These are phyloP conservation scores for Pisolithus marmoratus DNA, from an alignment of 768 basidiomycete genomes.

Conservation along the genomic window DNA sequence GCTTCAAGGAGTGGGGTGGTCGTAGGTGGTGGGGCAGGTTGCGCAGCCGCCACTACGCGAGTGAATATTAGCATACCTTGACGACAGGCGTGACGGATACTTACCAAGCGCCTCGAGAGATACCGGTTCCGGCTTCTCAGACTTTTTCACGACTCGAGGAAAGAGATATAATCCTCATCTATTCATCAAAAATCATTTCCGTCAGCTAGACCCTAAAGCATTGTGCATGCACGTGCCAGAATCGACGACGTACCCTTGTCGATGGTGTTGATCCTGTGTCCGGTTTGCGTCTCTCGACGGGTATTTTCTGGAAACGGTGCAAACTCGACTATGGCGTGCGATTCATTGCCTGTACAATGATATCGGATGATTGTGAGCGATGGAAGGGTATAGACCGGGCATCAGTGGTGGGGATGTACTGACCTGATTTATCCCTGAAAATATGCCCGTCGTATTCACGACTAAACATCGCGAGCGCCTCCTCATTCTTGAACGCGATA, in stretches of 20 bases:
- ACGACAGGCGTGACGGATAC: slow-evolving; percentile 14
- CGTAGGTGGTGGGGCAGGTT: slow-evolving; percentile 58
- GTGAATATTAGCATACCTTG: background rate
- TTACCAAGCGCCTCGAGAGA: slow-evolving; percentile 61
- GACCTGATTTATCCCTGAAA: slow-evolving; percentile 89
- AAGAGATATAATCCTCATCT: slow-evolving; percentile 85
- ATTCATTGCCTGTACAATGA: slow-evolving; percentile 68
- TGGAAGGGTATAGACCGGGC: too few relatives aligned
- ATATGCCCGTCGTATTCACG: slow-evolving; percentile 86
- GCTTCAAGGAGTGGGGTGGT: slow-evolving; percentile 92
- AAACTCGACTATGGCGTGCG: slow-evolving; percentile 86
- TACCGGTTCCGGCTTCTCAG: slow-evolving; percentile 48
- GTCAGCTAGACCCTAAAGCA: too few relatives aligned
- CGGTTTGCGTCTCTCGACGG: slow-evolving; percentile 65
- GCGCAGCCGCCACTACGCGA: slow-evolving; percentile 55
- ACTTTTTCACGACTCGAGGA: slow-evolving; percentile 64
- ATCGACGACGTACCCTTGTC: slow-evolving; percentile 71
- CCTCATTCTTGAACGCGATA: slow-evolving; percentile 79
- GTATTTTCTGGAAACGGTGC: slow-evolving; percentile 88
- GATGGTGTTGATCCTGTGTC: slow-evolving; percentile 84
- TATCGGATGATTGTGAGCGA: background rate
- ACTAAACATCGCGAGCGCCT: slow-evolving; percentile 67
- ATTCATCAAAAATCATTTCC: too few relatives aligned
- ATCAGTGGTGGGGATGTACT: too few relatives aligned
- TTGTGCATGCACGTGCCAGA: too few relatives aligned